Percentiles rank a stretch among this genome's conserved stretches.
Evolutionary conservation across 306 rosid species (phyloP).

Genomic region (Quillaja saponaria): DNA sequence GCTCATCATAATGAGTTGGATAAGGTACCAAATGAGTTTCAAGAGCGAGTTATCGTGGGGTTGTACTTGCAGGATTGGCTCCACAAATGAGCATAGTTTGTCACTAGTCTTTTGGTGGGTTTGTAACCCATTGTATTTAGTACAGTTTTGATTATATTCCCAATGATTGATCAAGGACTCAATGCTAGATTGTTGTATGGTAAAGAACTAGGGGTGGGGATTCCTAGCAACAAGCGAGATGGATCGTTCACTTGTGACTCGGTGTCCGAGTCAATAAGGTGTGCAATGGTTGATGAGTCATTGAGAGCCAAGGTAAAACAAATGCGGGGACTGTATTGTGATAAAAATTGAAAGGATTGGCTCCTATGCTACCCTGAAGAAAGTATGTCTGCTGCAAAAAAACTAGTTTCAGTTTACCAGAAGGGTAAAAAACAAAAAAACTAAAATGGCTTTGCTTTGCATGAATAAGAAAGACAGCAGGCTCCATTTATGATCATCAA

Average conservation of each 20-base stretch:
- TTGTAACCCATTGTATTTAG: slow-evolving; percentile 55
- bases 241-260: slow-evolving; percentile 42
- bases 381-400: no score
- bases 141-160: slow-evolving; percentile 43
- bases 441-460: no score
- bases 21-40: slow-evolving; percentile 35
- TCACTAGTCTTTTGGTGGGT: slow-evolving; percentile 46
- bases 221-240: slow-evolving; percentile 38
- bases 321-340: slow-evolving; percentile 40
- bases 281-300: slow-evolving; percentile 40
- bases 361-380: not conserved
- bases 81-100: slow-evolving; percentile 43
- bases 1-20: slow-evolving; percentile 14
- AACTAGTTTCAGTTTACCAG: no score
- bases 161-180: slow-evolving; percentile 42
- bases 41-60: slow-evolving; percentile 36
- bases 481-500: no score
- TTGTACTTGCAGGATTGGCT: slow-evolving; percentile 39
- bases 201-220: slow-evolving; percentile 40
- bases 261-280: slow-evolving; percentile 38
- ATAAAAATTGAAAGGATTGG: not conserved
- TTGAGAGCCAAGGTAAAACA: slow-evolving; percentile 27
- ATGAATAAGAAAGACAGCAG: no score
- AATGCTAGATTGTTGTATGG: slow-evolving; percentile 40
- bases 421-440: no score